Evolutionary conservation across 768 basidiomycete species (phyloP), one percentile per base, ranked within the genome.

Genomic region (Cyclocybe aegerita): DNA sequence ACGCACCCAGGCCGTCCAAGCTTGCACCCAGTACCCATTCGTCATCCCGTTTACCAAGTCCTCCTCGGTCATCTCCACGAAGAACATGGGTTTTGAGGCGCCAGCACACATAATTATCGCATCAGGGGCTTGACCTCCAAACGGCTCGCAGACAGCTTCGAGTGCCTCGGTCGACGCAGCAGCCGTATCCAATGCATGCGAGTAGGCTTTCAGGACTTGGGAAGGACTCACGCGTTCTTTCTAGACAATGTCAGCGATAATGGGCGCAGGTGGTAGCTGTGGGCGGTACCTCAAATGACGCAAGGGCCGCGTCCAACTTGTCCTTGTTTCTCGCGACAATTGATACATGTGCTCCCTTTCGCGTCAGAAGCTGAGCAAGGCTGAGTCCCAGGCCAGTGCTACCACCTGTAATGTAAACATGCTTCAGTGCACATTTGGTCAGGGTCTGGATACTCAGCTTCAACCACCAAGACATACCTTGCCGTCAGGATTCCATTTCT

Each of bases 391-490:
- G 80, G 0, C 93, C 93, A 10, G 83, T 75, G 37, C 85, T 88
- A 3, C 90, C 93, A 2, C 93, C 93, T 0, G 92, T 92, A 12
- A 96, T 73, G 63, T 92, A 91, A 67, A 84, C 82, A 58, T 93
- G 90, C 93, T 95, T 36, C 8, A 39, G 7, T 12, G 36, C 17
- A 23, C 23, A 4, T 23, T 23, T 4, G 4, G 23, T 23, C 23
- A 23, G 23, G 23, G 4, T 23, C 4, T 23, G 4, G 2, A 2
- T 4, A 23, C 23, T 23, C 4, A 4, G 23, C 23, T 23, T 23
- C 23, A 23, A 23, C 23, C 23, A 23, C 23, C 23, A 23, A 23
- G 23, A 12, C 44, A 17, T 23, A 53, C 55, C 52, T 56, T 56
- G 30, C 55, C 55, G 10, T 56, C 55, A 32, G 52, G 52, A 42